Evolutionary conservation across 768 basidiomycete species (phyloP).

Genomic region (Tephrocybe sp.): DNA sequence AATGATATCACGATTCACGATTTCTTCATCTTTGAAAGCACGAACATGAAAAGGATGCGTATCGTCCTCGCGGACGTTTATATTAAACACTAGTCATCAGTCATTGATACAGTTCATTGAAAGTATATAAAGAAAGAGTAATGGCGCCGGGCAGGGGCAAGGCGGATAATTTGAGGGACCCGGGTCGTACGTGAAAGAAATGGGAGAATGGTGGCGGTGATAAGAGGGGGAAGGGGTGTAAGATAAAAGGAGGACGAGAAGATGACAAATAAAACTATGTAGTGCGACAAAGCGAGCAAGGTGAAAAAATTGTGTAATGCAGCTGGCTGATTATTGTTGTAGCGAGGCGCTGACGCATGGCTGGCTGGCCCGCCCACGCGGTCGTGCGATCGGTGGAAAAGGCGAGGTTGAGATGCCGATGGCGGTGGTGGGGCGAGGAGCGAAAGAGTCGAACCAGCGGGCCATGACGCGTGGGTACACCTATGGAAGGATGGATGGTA

Average conservation of each 20-base stretch:
- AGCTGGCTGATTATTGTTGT: too few relatives aligned
- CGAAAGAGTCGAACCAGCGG: too few relatives aligned
- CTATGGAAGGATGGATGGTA: not conserved
- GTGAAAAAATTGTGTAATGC: conserved; percentile 1
- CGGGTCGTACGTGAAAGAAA: not conserved
- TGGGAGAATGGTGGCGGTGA: not conserved
- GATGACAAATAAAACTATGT: conserved; percentile 3
- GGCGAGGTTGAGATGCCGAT: not conserved
- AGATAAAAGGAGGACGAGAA: not conserved
- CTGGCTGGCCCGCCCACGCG: not conserved
- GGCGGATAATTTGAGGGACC: not conserved
- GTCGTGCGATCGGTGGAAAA: not conserved
- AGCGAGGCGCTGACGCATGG: not conserved
- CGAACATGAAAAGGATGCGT: too few relatives aligned
- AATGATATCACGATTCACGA: too few relatives aligned
- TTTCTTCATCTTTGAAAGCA: not conserved
- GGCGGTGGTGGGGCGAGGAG: too few relatives aligned
- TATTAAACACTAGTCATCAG: not conserved
- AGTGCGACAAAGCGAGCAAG: conserved; percentile 21
- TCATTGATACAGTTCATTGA: conserved; percentile 9
- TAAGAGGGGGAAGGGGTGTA: not conserved
- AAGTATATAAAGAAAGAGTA: conserved; percentile 5
- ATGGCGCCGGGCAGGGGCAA: not conserved
- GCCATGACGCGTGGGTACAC: too few relatives aligned
- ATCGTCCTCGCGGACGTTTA: not conserved